These are phyloP conservation scores for Colletotrichum melonis DNA, from an alignment of 2,329 filamentous ascomycete genomes.

Conservation along the genomic window DNA sequence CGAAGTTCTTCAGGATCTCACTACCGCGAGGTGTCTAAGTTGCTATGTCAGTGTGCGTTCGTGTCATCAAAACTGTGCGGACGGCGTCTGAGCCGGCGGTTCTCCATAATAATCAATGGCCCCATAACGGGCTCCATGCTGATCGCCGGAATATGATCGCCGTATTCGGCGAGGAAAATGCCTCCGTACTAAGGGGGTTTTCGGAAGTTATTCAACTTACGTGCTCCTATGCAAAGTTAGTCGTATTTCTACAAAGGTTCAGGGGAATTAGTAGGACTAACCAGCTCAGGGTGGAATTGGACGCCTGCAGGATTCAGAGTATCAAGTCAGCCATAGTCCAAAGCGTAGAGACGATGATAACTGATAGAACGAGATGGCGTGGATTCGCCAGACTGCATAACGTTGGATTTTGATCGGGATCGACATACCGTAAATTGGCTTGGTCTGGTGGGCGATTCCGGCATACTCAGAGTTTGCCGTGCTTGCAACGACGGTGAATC, in stretches of 20 bases:
- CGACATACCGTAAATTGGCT: constrained; percentile 73
- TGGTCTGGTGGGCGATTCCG: constrained; percentile 77
- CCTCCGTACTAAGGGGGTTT: neutral
- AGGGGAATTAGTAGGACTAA: too few species aligned
- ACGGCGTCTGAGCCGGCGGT: too few species aligned
- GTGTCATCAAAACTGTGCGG: too few species aligned
- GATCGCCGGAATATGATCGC: neutral
- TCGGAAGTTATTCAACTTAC: neutral
- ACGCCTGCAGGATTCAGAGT: constrained; percentile 58
- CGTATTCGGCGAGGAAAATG: neutral
- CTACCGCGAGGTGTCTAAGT: constrained; percentile 75
- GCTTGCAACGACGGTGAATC: constrained; percentile 79
- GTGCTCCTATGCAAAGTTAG: neutral
- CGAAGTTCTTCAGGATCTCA: constrained; percentile 84
- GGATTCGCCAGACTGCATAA: too few species aligned
- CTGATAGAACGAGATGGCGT: too few species aligned
- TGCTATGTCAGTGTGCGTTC: constrained; percentile 46
- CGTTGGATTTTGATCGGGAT: too few species aligned
- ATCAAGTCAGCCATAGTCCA: too few species aligned
- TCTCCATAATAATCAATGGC: too few species aligned
- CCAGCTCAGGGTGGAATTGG: constrained; percentile 90
- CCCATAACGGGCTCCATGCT: neutral
- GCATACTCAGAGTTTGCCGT: constrained; percentile 84
- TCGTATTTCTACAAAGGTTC: too few species aligned
- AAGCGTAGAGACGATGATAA: too few species aligned